These are phyloP conservation scores for Chamaecrista fasciculata DNA, from an alignment of 306 rosid species.

Conservation along the genomic window DNA sequence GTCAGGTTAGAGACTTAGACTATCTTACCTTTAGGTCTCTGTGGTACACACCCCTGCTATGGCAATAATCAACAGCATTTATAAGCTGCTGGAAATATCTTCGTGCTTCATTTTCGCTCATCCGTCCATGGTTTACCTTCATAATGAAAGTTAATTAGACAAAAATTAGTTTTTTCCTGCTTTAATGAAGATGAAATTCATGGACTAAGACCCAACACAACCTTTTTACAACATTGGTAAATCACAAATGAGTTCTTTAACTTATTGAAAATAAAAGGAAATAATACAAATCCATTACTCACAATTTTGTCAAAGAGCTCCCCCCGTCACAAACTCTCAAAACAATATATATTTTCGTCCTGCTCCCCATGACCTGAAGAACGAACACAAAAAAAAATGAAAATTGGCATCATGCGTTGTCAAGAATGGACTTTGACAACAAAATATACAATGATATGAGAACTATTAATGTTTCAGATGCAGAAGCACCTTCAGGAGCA, in stretches of 20 bases:
- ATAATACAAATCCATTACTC: slow-evolving; percentile 13
- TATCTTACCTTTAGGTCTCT: slow-evolving; percentile 86
- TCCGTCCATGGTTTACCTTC: slow-evolving; percentile 93
- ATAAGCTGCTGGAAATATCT: slow-evolving; percentile 96
- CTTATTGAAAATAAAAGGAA: background rate
- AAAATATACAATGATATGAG: background rate
- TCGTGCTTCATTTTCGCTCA: slow-evolving; percentile 88
- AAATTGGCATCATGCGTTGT: too few species aligned
- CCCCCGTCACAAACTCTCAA: slow-evolving; percentile 95
- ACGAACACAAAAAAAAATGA: slow-evolving; percentile 9
- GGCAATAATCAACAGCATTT: slow-evolving; percentile 96
- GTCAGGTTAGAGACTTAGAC: background rate
- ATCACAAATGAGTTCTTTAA: background rate
- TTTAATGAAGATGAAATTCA: background rate
- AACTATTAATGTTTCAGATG: slow-evolving; percentile 6
- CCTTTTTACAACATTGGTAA: background rate
- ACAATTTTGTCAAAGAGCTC: slow-evolving; percentile 99
- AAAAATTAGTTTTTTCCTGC: background rate
- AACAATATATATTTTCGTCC: slow-evolving; percentile 85
- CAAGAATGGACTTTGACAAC: too few species aligned
- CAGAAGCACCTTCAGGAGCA: too few species aligned
- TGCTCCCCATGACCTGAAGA: slow-evolving; percentile 96
- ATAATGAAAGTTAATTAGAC: slow-evolving; percentile 28
- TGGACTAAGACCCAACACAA: slow-evolving; percentile 23
- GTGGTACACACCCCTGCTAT: slow-evolving; percentile 97